These are phyloP conservation scores for Gossypium stocksii DNA, from an alignment of 345 rosid genomes.

Conservation along the genomic window DNA sequence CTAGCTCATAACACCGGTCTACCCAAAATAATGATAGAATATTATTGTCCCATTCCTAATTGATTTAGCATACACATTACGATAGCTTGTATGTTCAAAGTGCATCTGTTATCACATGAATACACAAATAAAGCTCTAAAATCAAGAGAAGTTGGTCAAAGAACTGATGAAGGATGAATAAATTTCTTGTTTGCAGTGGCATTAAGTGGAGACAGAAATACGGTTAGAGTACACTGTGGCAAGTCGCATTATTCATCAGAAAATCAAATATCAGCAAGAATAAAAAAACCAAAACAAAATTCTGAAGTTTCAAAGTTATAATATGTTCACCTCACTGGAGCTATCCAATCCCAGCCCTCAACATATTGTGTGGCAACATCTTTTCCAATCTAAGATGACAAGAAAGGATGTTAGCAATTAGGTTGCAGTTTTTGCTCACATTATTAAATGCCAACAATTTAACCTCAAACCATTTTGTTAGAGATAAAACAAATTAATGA, in stretches of 20 bases:
- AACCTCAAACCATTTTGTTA: not conserved
- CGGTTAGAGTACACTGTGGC: not conserved
- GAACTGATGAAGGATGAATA: not conserved
- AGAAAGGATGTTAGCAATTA: not conserved
- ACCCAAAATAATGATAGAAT: not conserved
- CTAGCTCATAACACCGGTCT: not conserved
- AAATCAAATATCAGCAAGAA: constrained; percentile 1
- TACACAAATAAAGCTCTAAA: not conserved
- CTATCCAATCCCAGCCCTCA: constrained; percentile 99
- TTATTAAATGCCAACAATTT: not conserved
- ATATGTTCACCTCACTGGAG: constrained; percentile 74
- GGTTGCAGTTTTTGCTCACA: constrained; percentile 9
- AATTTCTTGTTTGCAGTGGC: not conserved
- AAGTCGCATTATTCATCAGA: not conserved
- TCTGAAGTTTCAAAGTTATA: constrained; percentile 6
- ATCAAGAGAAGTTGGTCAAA: not conserved
- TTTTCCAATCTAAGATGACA: constrained; percentile 72
- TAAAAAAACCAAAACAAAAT: not conserved
- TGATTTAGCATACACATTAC: not conserved
- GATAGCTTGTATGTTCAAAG: not conserved
- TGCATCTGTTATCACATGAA: not conserved
- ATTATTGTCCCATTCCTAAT: not conserved
- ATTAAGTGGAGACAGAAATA: not conserved
- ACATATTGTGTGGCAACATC: constrained; percentile 96
- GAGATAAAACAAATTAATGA: not conserved